A percentile compares a stretch with the other conserved stretches of the same genome.
Evolutionary conservation across 176 grass and related monocot species (phyloP).

Genomic region (Carex pumila): DNA sequence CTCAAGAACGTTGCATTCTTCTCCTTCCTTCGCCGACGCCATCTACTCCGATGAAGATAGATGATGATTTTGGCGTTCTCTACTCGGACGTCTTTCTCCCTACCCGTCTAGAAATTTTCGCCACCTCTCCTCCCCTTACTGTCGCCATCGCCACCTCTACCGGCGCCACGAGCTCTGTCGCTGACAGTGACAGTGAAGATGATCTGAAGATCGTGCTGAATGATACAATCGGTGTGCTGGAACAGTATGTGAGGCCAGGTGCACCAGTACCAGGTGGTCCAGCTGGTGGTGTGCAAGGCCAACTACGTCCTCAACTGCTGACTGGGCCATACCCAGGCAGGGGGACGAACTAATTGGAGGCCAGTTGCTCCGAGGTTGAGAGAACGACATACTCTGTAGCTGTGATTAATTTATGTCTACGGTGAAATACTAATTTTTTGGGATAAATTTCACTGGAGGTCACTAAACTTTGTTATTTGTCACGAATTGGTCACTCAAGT

Average conservation of each 20-base stretch:
- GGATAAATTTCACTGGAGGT: no score
- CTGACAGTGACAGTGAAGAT: conserved; percentile 80
- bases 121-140: not conserved
- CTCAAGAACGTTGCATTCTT: no score
- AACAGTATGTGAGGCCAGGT: conserved; percentile 87
- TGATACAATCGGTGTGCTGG: conserved; percentile 35
- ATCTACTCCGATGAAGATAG: conserved; percentile 55
- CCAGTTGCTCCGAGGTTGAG: conserved; percentile 41
- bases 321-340: conserved; percentile 50
- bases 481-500: no score
- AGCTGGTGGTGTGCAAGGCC: conserved; percentile 40
- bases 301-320: conserved; percentile 57
- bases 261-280: conserved; percentile 42
- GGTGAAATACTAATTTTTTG: not conserved
- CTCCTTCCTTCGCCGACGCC: no score
- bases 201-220: conserved; percentile 97
- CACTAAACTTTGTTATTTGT: no score
- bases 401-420: not conserved
- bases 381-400: not conserved
- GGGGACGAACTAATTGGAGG: conserved; percentile 88
- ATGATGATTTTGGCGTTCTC: conserved; percentile 97
- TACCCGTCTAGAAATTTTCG: not conserved
- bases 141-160: conserved; percentile 25
- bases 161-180: not conserved
- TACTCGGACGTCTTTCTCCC: conserved; percentile 65